phyloP scores from a whole-genome alignment of 2,329 filamentous ascomycete genomes.

The Colletotrichum ledebouriae region DNA sequence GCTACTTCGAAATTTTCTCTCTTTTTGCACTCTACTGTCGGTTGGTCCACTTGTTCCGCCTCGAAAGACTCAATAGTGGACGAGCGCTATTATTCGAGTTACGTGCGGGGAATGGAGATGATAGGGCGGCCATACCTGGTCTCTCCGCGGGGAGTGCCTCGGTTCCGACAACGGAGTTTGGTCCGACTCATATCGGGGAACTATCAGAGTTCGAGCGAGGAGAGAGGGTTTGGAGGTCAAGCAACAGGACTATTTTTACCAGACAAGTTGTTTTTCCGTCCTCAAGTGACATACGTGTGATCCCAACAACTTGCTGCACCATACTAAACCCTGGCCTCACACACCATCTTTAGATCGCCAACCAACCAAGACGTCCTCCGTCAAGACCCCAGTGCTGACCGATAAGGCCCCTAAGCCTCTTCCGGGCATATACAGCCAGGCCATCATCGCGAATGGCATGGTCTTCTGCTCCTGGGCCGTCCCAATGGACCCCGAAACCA shows the following conservation, averaged over 20 bases:
- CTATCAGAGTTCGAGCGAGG: not conserved
- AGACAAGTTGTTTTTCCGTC: too few relatives aligned
- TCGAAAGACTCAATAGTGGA: not conserved
- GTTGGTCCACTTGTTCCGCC: not conserved
- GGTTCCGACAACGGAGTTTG: conserved; percentile 23
- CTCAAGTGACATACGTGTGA: too few relatives aligned
- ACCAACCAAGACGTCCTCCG: conserved; percentile 28
- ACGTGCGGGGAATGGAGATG: conserved; percentile 20
- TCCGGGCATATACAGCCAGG: conserved; percentile 60
- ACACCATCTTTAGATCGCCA: conserved; percentile 4
- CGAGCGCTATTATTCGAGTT: not conserved
- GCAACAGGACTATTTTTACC: too few relatives aligned
- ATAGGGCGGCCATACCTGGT: conserved; percentile 16
- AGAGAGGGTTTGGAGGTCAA: not conserved
- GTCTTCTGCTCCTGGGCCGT: conserved; percentile 81
- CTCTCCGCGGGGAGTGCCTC: conserved; percentile 13
- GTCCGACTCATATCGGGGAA: not conserved
- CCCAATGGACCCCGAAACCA: conserved; percentile 70
- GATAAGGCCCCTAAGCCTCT: conserved; percentile 58
- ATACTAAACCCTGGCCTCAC: not conserved
- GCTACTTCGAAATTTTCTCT: conserved; percentile 1
- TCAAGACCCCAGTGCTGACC: conserved; percentile 55
- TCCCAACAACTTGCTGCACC: not conserved
- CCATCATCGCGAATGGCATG: conserved; percentile 76
- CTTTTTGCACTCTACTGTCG: not conserved